A percentile compares a stretch with the other conserved stretches of the same genome.
Evolutionary conservation across 371 early-diverging fungal genomes (phyloP).

Genomic region (Mucor plumbeus): DNA sequence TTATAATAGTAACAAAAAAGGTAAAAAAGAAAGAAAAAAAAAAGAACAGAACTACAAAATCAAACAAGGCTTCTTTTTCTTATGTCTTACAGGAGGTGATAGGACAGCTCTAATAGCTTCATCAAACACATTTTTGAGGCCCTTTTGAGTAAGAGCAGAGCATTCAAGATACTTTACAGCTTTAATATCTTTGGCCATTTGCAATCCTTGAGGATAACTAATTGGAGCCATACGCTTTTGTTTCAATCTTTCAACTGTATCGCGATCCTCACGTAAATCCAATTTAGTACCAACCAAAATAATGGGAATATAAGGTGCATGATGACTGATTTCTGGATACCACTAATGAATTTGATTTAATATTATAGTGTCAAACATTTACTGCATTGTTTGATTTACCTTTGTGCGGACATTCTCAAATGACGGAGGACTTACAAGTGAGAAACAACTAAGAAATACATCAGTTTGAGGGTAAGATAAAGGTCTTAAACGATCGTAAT

Average conservation of each 20-base stretch:
- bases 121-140: conserved; percentile 98
- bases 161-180: conserved; percentile 96
- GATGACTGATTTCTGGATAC: conserved; percentile 93
- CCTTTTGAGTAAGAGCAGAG: conserved; percentile 96
- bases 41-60: conserved; percentile 56
- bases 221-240: conserved; percentile 90
- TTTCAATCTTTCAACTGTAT: conserved; percentile 83
- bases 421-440: conserved; percentile 84
- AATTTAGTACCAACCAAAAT: conserved; percentile 97
- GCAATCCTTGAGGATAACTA: conserved; percentile 83
- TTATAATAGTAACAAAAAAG: conserved; percentile 4
- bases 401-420: conserved; percentile 89
- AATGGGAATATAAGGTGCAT: conserved; percentile 91
- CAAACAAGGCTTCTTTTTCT: conserved; percentile 70
- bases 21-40: background rate
- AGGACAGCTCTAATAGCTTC: conserved; percentile 97
- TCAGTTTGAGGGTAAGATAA: conserved; percentile 94
- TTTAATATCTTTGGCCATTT: conserved; percentile 87
- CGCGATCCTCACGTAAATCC: conserved; percentile 93
- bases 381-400: conserved; percentile 36
- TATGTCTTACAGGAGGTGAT: conserved; percentile 65
- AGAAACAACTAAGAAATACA: conserved; percentile 89
- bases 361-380: conserved; percentile 81
- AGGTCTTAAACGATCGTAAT: conserved; percentile 93
- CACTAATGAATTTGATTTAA: conserved; percentile 75